Evolutionary conservation across 176 grass and related monocot species (phyloP).

Genomic region (Microstegium vimineum): DNA sequence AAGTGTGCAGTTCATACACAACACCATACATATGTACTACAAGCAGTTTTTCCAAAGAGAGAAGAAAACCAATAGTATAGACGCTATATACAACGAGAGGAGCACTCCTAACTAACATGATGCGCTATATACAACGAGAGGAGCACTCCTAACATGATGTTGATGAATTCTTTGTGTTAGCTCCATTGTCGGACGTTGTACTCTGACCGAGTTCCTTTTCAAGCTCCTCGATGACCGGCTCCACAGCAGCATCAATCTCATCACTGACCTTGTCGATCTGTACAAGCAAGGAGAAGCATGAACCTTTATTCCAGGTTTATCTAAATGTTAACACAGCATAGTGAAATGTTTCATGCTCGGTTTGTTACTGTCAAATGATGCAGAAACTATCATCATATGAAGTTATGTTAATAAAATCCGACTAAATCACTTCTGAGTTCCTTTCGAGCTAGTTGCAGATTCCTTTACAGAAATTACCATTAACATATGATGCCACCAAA

Average conservation of each 20-base stretch:
- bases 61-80: not conserved
- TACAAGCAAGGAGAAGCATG: not conserved
- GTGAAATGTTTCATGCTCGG: not conserved
- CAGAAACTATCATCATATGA: not conserved
- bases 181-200: not conserved
- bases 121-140: too few species aligned
- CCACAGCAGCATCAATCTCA: constrained; percentile 38
- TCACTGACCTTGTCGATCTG: constrained; percentile 45
- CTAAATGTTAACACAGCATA: not conserved
- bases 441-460: not conserved
- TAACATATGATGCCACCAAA: not conserved
- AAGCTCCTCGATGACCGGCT: constrained; percentile 47
- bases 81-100: not conserved
- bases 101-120: too few species aligned
- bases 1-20: not conserved
- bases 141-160: not conserved
- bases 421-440: not conserved
- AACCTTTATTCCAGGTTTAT: not conserved
- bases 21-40: constrained; percentile 30
- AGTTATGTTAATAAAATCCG: not conserved
- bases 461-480: not conserved
- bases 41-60: not conserved
- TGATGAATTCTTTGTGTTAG: constrained; percentile 10
- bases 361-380: not conserved
- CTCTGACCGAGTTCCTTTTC: constrained; percentile 43